Percentiles rank a stretch among this genome's conserved stretches.
phyloP scores from a whole-genome alignment of 306 rosid genomes.

The Vigna reflexopilosa region DNA sequence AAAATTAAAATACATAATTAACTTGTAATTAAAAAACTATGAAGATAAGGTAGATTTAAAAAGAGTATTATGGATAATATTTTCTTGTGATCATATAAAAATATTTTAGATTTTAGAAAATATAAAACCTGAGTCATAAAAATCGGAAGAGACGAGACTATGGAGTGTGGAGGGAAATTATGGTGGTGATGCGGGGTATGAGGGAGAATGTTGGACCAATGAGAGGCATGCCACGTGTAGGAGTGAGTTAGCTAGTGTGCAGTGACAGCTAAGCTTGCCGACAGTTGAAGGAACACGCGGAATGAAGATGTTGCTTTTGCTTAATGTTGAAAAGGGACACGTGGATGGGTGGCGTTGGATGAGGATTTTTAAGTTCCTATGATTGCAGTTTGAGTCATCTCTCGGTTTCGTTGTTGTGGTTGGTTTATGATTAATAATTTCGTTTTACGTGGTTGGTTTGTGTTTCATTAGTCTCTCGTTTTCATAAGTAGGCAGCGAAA shows the following conservation, averaged over 20 bases:
- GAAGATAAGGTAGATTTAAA: too few relatives aligned
- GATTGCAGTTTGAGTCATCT: neutral
- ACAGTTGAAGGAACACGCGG: slow-evolving; percentile 55
- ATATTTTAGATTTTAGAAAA: too few relatives aligned
- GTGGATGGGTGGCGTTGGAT: slow-evolving; percentile 36
- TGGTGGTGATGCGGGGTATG: neutral
- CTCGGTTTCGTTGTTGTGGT: neutral
- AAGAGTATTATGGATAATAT: too few relatives aligned
- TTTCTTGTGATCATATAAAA: too few relatives aligned
- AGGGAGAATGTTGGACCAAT: slow-evolving; percentile 47
- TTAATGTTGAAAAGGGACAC: slow-evolving; percentile 8
- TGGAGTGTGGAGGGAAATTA: neutral
- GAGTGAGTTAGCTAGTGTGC: slow-evolving; percentile 34
- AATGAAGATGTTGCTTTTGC: slow-evolving; percentile 13
- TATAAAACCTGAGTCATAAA: too few relatives aligned
- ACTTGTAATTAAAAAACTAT: too few relatives aligned
- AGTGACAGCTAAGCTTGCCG: slow-evolving; percentile 81
- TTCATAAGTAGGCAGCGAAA: slow-evolving; percentile 44
- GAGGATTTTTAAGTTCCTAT: neutral
- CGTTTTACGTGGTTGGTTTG: slow-evolving; percentile 27
- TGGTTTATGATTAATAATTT: slow-evolving; percentile 21
- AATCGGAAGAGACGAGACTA: too few relatives aligned
- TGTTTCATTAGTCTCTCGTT: slow-evolving; percentile 40
- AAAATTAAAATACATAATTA: too few relatives aligned
- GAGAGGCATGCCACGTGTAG: slow-evolving; percentile 46